These are phyloP conservation scores for Lenzites betulinus DNA, from an alignment of 768 basidiomycete genomes.

Conservation along the genomic window DNA sequence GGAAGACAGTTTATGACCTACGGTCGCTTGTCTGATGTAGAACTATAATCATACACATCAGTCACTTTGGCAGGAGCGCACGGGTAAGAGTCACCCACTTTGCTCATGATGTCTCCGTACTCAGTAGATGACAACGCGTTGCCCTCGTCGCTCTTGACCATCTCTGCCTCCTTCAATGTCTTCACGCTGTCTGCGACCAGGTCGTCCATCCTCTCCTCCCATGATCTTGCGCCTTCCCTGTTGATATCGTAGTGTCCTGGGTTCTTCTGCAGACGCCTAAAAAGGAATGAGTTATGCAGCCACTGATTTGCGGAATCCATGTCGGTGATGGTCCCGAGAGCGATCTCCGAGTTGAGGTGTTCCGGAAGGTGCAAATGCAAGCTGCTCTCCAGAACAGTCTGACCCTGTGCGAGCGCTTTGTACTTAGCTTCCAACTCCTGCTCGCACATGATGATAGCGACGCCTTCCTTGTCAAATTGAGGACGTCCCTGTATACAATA, in stretches of 20 bases:
- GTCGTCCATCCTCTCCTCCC: conserved; percentile 72
- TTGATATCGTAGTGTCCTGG: conserved; percentile 72
- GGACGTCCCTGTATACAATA: conserved; percentile 66
- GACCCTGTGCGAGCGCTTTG: conserved; percentile 64
- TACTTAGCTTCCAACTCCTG: conserved; percentile 72
- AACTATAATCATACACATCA: conserved; percentile 45
- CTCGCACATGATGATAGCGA: conserved; percentile 85
- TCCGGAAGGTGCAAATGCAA: conserved; percentile 84
- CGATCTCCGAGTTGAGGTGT: conserved; percentile 94
- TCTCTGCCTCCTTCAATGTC: conserved; percentile 58
- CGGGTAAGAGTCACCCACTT: conserved; percentile 44
- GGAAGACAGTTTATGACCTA: conserved; percentile 30
- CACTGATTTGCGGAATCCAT: conserved; percentile 74
- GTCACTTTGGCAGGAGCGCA: not conserved
- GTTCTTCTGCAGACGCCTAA: conserved; percentile 82
- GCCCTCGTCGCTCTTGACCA: conserved; percentile 49
- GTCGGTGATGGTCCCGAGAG: conserved; percentile 77
- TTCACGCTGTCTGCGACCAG: conserved; percentile 69
- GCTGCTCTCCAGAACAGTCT: conserved; percentile 80
- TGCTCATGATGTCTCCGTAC: conserved; percentile 87
- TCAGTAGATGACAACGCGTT: conserved; percentile 61
- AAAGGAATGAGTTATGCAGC: conserved; percentile 86
- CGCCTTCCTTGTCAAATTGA: conserved; percentile 87
- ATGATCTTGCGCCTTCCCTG: conserved; percentile 56
- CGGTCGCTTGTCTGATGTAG: conserved; percentile 73